phyloP scores from a whole-genome alignment of 1,139 yeast genomes.

The Scheffersomyces cryptocercus region DNA sequence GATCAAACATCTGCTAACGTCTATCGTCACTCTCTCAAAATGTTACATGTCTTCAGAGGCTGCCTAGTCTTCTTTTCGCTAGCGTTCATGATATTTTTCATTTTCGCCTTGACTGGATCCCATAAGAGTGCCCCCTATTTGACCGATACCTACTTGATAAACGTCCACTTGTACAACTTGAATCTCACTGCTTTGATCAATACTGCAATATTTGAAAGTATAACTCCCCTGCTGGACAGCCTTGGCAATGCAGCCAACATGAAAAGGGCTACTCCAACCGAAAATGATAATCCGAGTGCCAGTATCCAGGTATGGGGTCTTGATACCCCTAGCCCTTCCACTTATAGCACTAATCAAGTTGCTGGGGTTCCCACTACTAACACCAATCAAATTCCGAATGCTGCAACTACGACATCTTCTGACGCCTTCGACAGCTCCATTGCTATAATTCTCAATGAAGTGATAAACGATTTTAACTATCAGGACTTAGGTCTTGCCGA shows the following conservation, averaged over 20 bases:
- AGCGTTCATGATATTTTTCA: constrained; percentile 34
- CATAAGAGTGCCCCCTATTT: constrained; percentile 36
- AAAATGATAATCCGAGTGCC: neutral
- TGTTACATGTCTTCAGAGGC: constrained; percentile 38
- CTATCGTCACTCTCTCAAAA: constrained; percentile 3
- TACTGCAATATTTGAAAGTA: constrained; percentile 1
- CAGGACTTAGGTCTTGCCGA: constrained; percentile 54
- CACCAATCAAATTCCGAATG: neutral
- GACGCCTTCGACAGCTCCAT: constrained; percentile 22
- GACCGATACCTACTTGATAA: constrained; percentile 38
- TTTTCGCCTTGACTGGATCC: constrained; percentile 46
- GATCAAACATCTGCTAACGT: too few species aligned
- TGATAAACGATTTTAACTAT: constrained; percentile 13
- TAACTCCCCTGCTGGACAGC: too few species aligned
- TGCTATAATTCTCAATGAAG: constrained; percentile 28
- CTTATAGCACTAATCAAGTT: too few species aligned
- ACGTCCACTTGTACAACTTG: constrained; percentile 37
- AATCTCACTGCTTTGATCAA: constrained; percentile 34
- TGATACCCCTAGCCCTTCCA: too few species aligned
- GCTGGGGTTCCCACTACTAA: too few species aligned
- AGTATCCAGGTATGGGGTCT: neutral
- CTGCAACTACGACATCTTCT: constrained; percentile 1
- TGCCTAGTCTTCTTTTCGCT: constrained; percentile 36
- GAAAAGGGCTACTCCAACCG: neutral
- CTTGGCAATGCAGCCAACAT: neutral